These are phyloP conservation scores for Nicotiana attenuata DNA, from an alignment of 257 asterid species.

Conservation along the genomic window DNA sequence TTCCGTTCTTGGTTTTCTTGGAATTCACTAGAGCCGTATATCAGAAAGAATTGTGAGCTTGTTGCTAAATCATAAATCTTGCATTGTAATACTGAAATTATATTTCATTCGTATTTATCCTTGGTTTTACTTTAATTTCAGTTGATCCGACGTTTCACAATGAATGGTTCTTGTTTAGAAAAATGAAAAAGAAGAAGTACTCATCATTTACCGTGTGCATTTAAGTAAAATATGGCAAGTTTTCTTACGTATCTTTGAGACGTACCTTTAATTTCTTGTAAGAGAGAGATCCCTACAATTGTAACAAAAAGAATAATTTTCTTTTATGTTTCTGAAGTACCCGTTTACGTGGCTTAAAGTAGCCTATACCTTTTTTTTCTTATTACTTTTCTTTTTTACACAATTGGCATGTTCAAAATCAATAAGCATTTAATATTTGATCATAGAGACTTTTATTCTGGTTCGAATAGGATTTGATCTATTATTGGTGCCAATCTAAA, in stretches of 20 bases:
- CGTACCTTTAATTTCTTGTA: not conserved
- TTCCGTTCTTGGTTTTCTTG: no score
- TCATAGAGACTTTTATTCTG: no score
- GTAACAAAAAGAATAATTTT: not conserved
- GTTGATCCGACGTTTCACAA: not conserved
- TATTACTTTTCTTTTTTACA: not conserved
- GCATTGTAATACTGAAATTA: not conserved
- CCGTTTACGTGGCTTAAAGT: not conserved
- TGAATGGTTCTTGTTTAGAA: not conserved
- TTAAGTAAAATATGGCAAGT: no score
- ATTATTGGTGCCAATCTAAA: no score
- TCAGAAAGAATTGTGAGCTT: not conserved
- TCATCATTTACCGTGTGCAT: not conserved
- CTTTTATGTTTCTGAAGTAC: not conserved
- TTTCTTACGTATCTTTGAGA: no score
- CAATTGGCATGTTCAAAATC: not conserved
- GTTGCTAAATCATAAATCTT: not conserved
- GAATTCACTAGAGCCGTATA: not conserved
- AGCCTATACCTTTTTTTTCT: not conserved
- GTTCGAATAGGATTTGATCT: no score
- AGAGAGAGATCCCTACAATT: not conserved
- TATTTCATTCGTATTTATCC: not conserved
- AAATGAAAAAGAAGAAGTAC: not conserved
- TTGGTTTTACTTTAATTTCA: not conserved
- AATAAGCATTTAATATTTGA: no score